These are phyloP conservation scores for Tolypocladium ophioglossoides DNA, from an alignment of 2,329 filamentous ascomycete genomes.

Conservation along the genomic window DNA sequence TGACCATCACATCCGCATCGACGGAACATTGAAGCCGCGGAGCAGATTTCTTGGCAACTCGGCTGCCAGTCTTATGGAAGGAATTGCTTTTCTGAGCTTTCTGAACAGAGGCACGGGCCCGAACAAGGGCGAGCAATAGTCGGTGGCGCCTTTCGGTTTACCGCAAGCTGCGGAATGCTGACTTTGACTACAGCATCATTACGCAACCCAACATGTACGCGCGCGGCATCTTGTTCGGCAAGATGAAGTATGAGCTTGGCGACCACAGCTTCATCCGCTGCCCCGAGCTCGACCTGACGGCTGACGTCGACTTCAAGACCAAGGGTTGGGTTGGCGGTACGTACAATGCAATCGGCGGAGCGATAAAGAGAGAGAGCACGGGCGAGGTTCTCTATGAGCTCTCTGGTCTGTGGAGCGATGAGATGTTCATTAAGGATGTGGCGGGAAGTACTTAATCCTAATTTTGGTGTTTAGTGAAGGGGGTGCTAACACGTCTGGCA, in stretches of 20 bases:
- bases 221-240: constrained; percentile 89
- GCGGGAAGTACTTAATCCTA: constrained; percentile 39
- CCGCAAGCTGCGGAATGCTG: constrained; percentile 1
- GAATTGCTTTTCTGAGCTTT: constrained; percentile 76
- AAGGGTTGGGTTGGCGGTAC: constrained; percentile 95
- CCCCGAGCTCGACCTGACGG: constrained; percentile 74
- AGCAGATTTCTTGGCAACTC: constrained; percentile 96
- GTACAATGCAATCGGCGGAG: constrained; percentile 91
- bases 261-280: constrained; percentile 91
- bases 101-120: constrained; percentile 62
- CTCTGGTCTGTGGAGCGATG: constrained; percentile 84
- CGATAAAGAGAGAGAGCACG: constrained; percentile 78
- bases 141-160: constrained; percentile 23
- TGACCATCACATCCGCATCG: constrained; percentile 86
- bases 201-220: constrained; percentile 99
- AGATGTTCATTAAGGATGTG: constrained; percentile 86
- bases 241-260: constrained; percentile 98
- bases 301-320: constrained; percentile 96
- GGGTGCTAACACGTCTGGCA: neutral
- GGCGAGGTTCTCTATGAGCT: constrained; percentile 86
- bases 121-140: constrained; percentile 76
- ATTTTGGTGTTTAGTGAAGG: too few species aligned
- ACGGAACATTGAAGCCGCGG: constrained; percentile 87
- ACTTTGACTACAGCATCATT: constrained; percentile 50
- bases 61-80: constrained; percentile 96